These are phyloP conservation scores for Delitschia confertaspora DNA, from an alignment of 495 filamentous ascomycete species.

Conservation along the genomic window DNA sequence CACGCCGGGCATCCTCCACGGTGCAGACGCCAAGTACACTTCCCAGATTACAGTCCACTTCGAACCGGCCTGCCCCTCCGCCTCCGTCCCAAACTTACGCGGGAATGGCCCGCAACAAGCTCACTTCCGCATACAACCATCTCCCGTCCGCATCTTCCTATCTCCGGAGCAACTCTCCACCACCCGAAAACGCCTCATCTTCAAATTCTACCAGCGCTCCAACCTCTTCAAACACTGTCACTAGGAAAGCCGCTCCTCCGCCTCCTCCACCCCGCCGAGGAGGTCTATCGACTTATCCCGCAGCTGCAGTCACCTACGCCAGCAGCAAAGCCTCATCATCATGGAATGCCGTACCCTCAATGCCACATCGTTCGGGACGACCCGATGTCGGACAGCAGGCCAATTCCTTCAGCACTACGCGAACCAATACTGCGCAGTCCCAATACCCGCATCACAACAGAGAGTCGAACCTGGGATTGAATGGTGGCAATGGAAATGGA, in stretches of 20 bases:
- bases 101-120: conserved; percentile 33
- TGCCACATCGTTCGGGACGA: conserved; percentile 20
- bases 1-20: conserved; percentile 20
- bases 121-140: conserved; percentile 42
- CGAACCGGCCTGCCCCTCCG: conserved; percentile 7
- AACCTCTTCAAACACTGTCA: not conserved
- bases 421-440: no score
- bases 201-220: not conserved
- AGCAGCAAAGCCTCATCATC: conserved; percentile 25
- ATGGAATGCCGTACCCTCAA: conserved; percentile 25
- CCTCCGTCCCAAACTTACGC: conserved; percentile 21
- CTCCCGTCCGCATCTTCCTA: conserved; percentile 36
- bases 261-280: conserved; percentile 35
- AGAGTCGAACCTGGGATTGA: conserved; percentile 12
- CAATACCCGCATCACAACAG: conserved; percentile 10
- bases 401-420: conserved; percentile 14
- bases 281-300: conserved; percentile 36
- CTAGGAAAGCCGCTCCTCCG: conserved; percentile 28
- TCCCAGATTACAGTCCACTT: conserved; percentile 6
- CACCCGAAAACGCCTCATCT: conserved; percentile 12
- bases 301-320: conserved; percentile 40
- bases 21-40: conserved; percentile 10
- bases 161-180: conserved; percentile 12
- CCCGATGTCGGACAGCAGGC: conserved; percentile 8
- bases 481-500: conserved; percentile 7